Percentiles rank a stretch among this genome's conserved stretches.
phyloP scores from a whole-genome alignment of 2,329 filamentous ascomycete species.

The Penicillium sp. region DNA sequence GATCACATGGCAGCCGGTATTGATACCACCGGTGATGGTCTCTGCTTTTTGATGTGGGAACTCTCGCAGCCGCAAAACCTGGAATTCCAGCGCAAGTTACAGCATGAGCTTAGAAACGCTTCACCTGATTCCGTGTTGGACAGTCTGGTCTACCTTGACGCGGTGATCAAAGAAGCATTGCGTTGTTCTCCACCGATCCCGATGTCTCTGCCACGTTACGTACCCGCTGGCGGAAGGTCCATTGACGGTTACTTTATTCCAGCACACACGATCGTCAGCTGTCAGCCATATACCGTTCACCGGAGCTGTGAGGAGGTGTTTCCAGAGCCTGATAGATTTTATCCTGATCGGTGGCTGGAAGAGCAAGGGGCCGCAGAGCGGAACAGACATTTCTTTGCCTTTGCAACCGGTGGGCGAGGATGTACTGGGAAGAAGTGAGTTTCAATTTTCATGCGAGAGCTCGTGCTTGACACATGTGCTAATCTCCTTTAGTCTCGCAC shows the following conservation, averaged over 20 bases:
- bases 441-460: background rate
- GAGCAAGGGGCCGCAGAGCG: conserved; percentile 44
- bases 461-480: conserved; percentile 6
- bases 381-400: conserved; percentile 68
- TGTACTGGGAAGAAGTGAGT: conserved; percentile 65
- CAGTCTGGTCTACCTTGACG: conserved; percentile 64
- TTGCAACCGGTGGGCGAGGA: conserved; percentile 68
- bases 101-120: conserved; percentile 58
- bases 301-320: conserved; percentile 38
- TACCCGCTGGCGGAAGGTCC: conserved; percentile 46
- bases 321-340: conserved; percentile 39
- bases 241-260: conserved; percentile 48
- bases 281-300: conserved; percentile 49
- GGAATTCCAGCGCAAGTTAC: conserved; percentile 59
- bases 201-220: conserved; percentile 57
- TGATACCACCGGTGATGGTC: conserved; percentile 72
- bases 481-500: conserved; percentile 57
- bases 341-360: conserved; percentile 43
- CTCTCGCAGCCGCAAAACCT: conserved; percentile 66
- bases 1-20: conserved; percentile 76
- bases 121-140: conserved; percentile 44
- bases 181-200: conserved; percentile 63
- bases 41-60: conserved; percentile 75
- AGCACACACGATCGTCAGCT: conserved; percentile 45
- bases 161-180: conserved; percentile 67